Evolutionary conservation across 768 basidiomycete genomes (phyloP).

Genomic region (Coprinopsis sp.): DNA sequence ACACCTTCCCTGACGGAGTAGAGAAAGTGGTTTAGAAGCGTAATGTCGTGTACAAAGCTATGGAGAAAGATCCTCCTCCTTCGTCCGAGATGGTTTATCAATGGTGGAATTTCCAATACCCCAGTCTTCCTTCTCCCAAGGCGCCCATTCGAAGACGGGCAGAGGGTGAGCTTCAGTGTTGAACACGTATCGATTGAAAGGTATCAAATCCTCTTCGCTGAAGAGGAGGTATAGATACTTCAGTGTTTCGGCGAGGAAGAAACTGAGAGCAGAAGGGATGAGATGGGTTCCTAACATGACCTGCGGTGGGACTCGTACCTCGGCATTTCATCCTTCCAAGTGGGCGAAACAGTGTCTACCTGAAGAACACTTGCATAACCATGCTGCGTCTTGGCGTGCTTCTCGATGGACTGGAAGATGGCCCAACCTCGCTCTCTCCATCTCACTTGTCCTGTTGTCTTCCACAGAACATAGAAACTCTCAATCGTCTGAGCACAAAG

Average conservation of each 20-base stretch:
- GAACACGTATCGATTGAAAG: constrained; percentile 53
- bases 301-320: constrained; percentile 42
- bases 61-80: not conserved
- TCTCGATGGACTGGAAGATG: constrained; percentile 62
- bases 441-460: constrained; percentile 53
- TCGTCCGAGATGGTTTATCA: not conserved
- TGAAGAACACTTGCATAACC: constrained; percentile 55
- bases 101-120: constrained; percentile 25
- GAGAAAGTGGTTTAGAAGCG: constrained; percentile 42
- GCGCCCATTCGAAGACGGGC: constrained; percentile 58
- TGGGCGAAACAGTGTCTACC: constrained; percentile 36
- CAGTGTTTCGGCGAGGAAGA: constrained; percentile 28
- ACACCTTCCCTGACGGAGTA: constrained; percentile 56
- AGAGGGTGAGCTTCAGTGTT: constrained; percentile 73
- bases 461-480: constrained; percentile 66
- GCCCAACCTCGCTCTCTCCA: constrained; percentile 74
- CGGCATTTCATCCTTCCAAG: constrained; percentile 59
- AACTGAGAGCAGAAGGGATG: constrained; percentile 10
- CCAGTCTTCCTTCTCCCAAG: constrained; percentile 44
- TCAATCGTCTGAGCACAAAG: constrained; percentile 53
- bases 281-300: not conserved
- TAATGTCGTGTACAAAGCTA: not conserved
- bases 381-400: constrained; percentile 44
- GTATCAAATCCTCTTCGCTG: constrained; percentile 47
- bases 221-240: constrained; percentile 70